phyloP scores from a whole-genome alignment of 2,329 filamentous ascomycete genomes.

The Fusarium virguliforme region DNA sequence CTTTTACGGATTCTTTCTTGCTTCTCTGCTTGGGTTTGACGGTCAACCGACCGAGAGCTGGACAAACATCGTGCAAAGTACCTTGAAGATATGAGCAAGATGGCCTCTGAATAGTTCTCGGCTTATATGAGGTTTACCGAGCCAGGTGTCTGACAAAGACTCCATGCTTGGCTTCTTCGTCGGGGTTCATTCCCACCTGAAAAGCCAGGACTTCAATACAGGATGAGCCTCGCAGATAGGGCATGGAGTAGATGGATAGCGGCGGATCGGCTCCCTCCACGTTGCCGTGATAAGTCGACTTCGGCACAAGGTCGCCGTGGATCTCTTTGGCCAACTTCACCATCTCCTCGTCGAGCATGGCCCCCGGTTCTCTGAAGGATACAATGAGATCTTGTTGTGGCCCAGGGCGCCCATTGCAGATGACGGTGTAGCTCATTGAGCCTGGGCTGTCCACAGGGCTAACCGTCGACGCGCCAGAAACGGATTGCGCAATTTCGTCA shows the following conservation, averaged over 20 bases:
- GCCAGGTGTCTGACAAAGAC: slow-evolving; percentile 39
- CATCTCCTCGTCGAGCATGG: slow-evolving; percentile 29
- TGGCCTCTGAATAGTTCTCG: slow-evolving; percentile 14
- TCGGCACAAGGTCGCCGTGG: slow-evolving; percentile 50
- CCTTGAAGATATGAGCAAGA: slow-evolving; percentile 30
- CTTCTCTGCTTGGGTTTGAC: slow-evolving; percentile 29
- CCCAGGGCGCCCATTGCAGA: slow-evolving; percentile 41
- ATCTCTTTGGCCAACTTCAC: slow-evolving; percentile 48
- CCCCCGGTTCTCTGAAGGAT: slow-evolving; percentile 38
- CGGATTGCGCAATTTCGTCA: slow-evolving; percentile 40
- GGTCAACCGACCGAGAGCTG: slow-evolving; percentile 23
- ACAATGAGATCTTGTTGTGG: slow-evolving; percentile 28
- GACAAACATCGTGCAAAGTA: slow-evolving; percentile 52
- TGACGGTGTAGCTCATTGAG: slow-evolving; percentile 52
- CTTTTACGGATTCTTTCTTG: slow-evolving; percentile 41
- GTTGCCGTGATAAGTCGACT: slow-evolving; percentile 43
- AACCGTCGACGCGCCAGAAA: slow-evolving; percentile 43
- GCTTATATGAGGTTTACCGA: slow-evolving; percentile 21
- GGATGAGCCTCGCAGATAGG: slow-evolving; percentile 47
- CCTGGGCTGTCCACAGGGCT: slow-evolving; percentile 49
- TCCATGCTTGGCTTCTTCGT: slow-evolving; percentile 34
- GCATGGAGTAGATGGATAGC: slow-evolving; percentile 46
- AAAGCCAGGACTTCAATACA: slow-evolving; percentile 45
- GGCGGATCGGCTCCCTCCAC: slow-evolving; percentile 49
- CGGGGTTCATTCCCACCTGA: slow-evolving; percentile 41